Evolutionary conservation across 2,329 filamentous ascomycete species (phyloP).

Genomic region (Fusarium praegraminearum): DNA sequence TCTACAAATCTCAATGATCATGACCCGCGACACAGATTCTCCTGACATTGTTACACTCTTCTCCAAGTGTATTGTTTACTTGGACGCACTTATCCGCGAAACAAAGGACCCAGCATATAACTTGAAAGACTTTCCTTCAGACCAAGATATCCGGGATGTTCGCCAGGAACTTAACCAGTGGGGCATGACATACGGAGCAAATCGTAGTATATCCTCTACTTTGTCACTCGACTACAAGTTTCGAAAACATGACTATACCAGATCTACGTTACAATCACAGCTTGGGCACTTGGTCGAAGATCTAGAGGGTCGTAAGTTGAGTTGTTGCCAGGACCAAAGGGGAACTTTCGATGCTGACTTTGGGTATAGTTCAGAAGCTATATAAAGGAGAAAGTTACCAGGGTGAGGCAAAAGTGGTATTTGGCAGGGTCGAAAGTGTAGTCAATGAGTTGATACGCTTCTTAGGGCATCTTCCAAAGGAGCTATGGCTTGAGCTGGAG

Average conservation of each 20-base stretch:
- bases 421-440: constrained; percentile 10
- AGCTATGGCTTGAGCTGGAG: constrained; percentile 33
- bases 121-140: neutral
- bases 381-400: neutral
- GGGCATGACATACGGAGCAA: constrained; percentile 22
- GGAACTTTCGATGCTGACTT: neutral
- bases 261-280: constrained; percentile 8
- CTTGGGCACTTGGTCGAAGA: constrained; percentile 24
- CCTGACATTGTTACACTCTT: constrained; percentile 18
- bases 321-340: too few species aligned
- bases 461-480: constrained; percentile 24
- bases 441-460: constrained; percentile 27
- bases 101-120: neutral
- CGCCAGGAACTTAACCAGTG: constrained; percentile 25
- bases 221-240: constrained; percentile 38
- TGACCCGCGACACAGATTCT: neutral
- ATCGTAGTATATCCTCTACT: constrained; percentile 2
- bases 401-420: constrained; percentile 13
- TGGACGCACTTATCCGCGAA: constrained; percentile 8
- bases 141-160: constrained; percentile 3
- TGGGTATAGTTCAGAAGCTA: constrained; percentile 11
- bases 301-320: constrained; percentile 20
- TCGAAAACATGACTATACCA: constrained; percentile 19
- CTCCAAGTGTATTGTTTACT: constrained; percentile 11
- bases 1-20: neutral